phyloP scores from a whole-genome alignment of 345 rosid species.

The Moricandia moricandioides region DNA sequence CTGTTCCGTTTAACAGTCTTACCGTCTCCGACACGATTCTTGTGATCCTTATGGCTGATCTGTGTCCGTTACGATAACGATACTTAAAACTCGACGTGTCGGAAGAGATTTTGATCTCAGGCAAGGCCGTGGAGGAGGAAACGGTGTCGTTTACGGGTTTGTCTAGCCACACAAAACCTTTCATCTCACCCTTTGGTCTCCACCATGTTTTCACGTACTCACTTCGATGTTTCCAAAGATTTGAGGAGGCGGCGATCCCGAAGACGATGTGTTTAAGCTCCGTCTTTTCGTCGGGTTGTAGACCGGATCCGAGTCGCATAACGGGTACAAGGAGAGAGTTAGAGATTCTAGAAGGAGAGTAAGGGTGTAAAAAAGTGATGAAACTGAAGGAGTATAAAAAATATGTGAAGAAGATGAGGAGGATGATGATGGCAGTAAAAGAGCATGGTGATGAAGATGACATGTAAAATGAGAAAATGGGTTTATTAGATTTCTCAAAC shows the following conservation, averaged over 20 bases:
- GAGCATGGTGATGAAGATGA: constrained; percentile 26
- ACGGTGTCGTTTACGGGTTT: neutral
- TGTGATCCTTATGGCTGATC: constrained; percentile 75
- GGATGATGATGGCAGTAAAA: constrained; percentile 30
- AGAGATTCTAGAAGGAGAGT: constrained; percentile 28
- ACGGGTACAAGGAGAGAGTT: constrained; percentile 25
- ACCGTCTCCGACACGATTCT: constrained; percentile 68
- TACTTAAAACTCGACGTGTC: constrained; percentile 67
- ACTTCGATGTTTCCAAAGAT: constrained; percentile 54
- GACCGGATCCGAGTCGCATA: constrained; percentile 38
- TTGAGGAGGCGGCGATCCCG: constrained; percentile 57
- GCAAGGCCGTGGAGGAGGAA: constrained; percentile 46
- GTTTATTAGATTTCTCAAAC: constrained; percentile 24
- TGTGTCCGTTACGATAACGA: constrained; percentile 48
- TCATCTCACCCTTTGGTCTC: constrained; percentile 46
- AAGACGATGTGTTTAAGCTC: constrained; percentile 61
- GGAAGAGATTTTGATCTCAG: constrained; percentile 44
- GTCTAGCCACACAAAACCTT: constrained; percentile 79
- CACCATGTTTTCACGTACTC: constrained; percentile 77
- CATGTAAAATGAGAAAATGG: neutral
- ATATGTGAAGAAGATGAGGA: constrained; percentile 40
- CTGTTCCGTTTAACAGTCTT: constrained; percentile 35
- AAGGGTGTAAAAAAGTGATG: constrained; percentile 40
- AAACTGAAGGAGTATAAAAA: constrained; percentile 50
- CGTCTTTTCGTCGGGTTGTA: neutral